Base-by-base conservation (phyloP, 78 protist genomes). In the Dictyostelium intermedium region DNA sequence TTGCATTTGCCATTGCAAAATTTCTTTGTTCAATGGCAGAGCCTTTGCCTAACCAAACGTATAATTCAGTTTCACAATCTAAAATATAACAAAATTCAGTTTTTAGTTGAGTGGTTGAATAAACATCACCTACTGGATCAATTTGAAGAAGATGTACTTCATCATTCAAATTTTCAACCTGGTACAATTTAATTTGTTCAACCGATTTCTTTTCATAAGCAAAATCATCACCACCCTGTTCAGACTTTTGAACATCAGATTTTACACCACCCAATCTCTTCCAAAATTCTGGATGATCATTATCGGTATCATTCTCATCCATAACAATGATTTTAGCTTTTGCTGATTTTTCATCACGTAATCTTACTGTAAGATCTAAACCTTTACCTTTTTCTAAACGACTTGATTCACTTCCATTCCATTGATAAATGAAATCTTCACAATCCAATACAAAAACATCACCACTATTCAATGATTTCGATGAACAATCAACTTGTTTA, bases 401-500 rank as follows among this genome's bases (percentile, higher is more conserved):
- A 32, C 76, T 34, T 18, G 92, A 41, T 43, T 84, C 76, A 0
- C 53, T 9, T 35, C 95, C 95, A 91, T 96, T 96, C 84, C 81
- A 84, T 60, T 91, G 96, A 61, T 60, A 82, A 89, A 96, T 83
- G 34, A 27, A 70, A 30, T 35, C 37, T 20, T 92, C 96, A 20
- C 82, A 50, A 79, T 96, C 97, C 69, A 92, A 72, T 53, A 96
- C 47, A 85, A 96, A 96, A 41, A 93, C 92, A 32, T 96, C 97
- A n/a, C 96, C 95, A 20, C 45, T 32, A 80, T 96, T 91, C 10
- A 96, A 41, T 73, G 91, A 82, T 43, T 47, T 78, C 1, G 84
- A 47, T 25, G 37, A 18, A 73, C 82, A 18, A 10, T 72, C 89
- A 18, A 96, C 96, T 72, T 96, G 91, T 13, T 60, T 53, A 47